phyloP scores from a whole-genome alignment of 169 alveolate genomes.

The Ichthyophthirius multifiliis region DNA sequence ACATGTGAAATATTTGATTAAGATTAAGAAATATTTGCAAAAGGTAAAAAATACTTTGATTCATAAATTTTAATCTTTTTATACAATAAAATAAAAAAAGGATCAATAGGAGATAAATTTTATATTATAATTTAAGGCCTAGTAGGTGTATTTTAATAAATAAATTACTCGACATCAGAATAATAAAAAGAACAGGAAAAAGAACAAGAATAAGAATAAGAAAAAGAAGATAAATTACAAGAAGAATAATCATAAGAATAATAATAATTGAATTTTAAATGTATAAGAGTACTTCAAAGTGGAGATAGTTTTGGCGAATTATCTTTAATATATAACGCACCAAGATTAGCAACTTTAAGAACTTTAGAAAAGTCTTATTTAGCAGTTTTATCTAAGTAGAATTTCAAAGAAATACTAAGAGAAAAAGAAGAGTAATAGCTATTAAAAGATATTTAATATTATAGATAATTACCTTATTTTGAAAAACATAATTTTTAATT shows the following conservation, averaged over 20 bases:
- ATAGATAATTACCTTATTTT: background rate
- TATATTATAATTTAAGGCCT: background rate
- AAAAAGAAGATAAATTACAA: background rate
- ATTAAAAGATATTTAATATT: background rate
- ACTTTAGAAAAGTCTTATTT: conserved; percentile 22
- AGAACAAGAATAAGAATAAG: background rate
- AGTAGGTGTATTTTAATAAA: background rate
- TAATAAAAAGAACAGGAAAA: background rate
- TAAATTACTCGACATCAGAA: too few species aligned
- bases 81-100: background rate
- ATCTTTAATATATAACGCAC: conserved; percentile 15
- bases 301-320: conserved; percentile 36
- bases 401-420: background rate
- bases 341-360: conserved; percentile 26
- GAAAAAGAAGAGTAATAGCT: background rate
- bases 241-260: background rate
- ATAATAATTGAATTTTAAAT: background rate
- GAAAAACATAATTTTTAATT: background rate
- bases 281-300: background rate
- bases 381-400: conserved; percentile 3
- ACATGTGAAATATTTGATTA: background rate
- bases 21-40: conserved; percentile 3
- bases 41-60: background rate
- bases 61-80: background rate
- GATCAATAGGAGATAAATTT: background rate